Conservation (phyloP, 495 filamentous ascomycete genomes). For the Tuber indicum region DNA sequence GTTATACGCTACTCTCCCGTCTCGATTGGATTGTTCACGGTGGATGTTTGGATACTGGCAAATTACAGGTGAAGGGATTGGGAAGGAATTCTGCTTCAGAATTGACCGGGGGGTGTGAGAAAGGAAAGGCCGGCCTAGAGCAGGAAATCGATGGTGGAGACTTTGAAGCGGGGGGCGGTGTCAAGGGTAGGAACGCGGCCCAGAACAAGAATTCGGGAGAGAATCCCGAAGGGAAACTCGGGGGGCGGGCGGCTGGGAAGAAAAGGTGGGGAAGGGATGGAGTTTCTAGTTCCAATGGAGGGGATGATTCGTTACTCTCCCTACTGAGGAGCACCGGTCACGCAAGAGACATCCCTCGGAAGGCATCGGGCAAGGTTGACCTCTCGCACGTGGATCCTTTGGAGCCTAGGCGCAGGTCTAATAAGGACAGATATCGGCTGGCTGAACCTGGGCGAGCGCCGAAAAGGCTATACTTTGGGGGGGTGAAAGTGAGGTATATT, state of each 20-base stretch:
- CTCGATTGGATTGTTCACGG: neutral
- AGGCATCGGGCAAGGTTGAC: constrained; percentile 20
- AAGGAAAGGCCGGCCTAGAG: neutral
- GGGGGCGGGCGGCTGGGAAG: neutral
- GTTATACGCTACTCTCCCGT: constrained; percentile 3
- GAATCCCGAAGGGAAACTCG: neutral
- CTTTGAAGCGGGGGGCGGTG: neutral
- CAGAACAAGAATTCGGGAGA: neutral
- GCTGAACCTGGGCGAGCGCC: neutral
- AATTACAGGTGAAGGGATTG: neutral
- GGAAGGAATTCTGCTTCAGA: neutral
- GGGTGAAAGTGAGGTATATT: neutral
- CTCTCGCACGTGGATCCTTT: constrained; percentile 20
- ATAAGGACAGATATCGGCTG: neutral
- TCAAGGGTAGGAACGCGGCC: neutral
- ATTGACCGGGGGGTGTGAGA: neutral
- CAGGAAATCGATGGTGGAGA: neutral
- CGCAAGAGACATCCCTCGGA: constrained; percentile 11
- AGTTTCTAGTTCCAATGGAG: neutral
- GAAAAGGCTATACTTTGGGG: neutral
- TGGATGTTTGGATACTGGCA: neutral
- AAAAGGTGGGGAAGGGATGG: neutral
- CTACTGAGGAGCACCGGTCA: constrained; percentile 14
- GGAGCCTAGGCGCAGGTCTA: neutral
- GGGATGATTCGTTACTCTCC: constrained; percentile 7